A percentile compares a stretch with the other conserved stretches of the same genome.
Conservation (phyloP, 805 yeast genomes). For the Cyberlindnera americana region DNA sequence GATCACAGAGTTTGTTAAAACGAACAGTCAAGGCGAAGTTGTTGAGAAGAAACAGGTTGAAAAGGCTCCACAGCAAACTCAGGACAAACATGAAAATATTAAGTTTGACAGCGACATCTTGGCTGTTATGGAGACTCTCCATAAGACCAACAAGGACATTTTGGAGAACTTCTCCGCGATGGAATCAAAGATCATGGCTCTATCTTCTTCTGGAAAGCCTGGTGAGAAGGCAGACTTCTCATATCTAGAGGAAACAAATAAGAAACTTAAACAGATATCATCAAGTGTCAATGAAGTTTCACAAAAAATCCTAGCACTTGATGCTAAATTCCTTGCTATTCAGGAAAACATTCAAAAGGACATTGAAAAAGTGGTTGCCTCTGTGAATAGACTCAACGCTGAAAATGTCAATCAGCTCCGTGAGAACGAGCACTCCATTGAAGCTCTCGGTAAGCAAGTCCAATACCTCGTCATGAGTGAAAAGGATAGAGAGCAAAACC, state of each 20-base stretch:
- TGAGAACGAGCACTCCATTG: slow-evolving; percentile 23
- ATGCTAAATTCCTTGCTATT: not conserved
- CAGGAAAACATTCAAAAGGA: slow-evolving; percentile 6
- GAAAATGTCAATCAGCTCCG: slow-evolving; percentile 25
- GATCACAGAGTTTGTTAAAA: slow-evolving; percentile 36
- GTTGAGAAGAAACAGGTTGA: slow-evolving; percentile 1
- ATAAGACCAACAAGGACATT: slow-evolving; percentile 20
- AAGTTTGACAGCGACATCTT: slow-evolving; percentile 11
- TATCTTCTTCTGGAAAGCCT: slow-evolving; percentile 9
- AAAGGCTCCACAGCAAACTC: not conserved
- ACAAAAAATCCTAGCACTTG: not conserved
- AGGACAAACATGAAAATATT: slow-evolving; percentile 1
- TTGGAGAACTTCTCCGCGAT: slow-evolving; percentile 12
- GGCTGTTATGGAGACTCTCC: slow-evolving; percentile 12
- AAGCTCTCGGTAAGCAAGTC: slow-evolving; percentile 18
- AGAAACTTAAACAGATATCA: slow-evolving; percentile 13
- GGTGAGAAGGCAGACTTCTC: slow-evolving; percentile 21
- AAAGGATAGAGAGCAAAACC: slow-evolving; percentile 22
- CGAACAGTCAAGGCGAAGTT: slow-evolving; percentile 32
- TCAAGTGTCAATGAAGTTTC: not conserved
- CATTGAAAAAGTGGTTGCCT: slow-evolving; percentile 4
- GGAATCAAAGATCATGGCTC: slow-evolving; percentile 20
- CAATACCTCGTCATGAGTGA: slow-evolving; percentile 24
- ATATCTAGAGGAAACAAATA: slow-evolving; percentile 19
- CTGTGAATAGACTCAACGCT: slow-evolving; percentile 19